A percentile compares a stretch with the other conserved stretches of the same genome.
phyloP scores from a whole-genome alignment of 1,139 yeast genomes.

The Meyerozyma carpophila region DNA sequence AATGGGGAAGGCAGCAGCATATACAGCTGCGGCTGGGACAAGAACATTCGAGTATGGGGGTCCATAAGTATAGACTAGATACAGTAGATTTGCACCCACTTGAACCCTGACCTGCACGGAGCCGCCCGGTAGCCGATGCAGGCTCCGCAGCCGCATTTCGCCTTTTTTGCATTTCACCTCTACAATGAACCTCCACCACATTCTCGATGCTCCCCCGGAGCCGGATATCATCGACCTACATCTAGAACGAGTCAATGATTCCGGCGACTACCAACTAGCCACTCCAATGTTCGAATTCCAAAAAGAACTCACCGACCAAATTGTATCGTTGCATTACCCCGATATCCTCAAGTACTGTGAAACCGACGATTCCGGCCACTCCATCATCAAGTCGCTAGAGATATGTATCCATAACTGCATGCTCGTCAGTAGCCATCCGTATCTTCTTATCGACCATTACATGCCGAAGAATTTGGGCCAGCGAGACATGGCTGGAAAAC shows the following conservation, averaged over 20 bases:
- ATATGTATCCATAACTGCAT: slow-evolving; percentile 73
- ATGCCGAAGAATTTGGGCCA: slow-evolving; percentile 77
- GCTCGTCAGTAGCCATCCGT: slow-evolving; percentile 85
- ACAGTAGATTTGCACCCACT: not conserved
- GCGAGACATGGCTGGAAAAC: slow-evolving; percentile 69
- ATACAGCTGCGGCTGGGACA: slow-evolving; percentile 79
- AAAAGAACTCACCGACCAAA: slow-evolving; percentile 87
- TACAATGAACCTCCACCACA: slow-evolving; percentile 67
- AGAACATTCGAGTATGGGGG: slow-evolving; percentile 20
- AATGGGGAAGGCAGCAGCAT: slow-evolving; percentile 36
- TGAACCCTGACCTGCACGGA: not conserved
- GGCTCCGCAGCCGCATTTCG: not conserved
- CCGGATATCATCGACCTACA: slow-evolving; percentile 65
- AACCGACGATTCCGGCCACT: slow-evolving; percentile 50
- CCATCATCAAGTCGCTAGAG: slow-evolving; percentile 62
- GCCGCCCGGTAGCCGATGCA: not conserved
- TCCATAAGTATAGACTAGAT: not conserved
- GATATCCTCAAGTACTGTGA: slow-evolving; percentile 87
- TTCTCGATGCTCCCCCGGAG: slow-evolving; percentile 80
- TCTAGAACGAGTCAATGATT: slow-evolving; percentile 28
- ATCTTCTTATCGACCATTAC: slow-evolving; percentile 74
- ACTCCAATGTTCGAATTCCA: slow-evolving; percentile 89
- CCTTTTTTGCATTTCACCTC: not conserved
- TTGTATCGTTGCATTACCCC: slow-evolving; percentile 83
- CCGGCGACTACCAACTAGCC: slow-evolving; percentile 76